A percentile compares a stretch with the other conserved stretches of the same genome.
Evolutionary conservation across 2,329 filamentous ascomycete genomes (phyloP).

Genomic region (Trichoderma sp.): DNA sequence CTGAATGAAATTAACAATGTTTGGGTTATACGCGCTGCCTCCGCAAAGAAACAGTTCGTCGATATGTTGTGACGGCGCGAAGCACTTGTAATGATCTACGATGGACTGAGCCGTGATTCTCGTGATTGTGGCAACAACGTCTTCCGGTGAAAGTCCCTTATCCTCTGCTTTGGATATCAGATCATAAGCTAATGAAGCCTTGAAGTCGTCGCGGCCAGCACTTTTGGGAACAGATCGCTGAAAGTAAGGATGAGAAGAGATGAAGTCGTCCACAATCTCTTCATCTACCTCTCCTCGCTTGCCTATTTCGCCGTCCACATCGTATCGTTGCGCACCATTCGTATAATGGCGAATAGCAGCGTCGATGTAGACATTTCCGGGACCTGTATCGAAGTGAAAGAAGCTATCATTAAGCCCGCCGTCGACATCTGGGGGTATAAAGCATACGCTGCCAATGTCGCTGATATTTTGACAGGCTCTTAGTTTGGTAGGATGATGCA

Average conservation of each 20-base stretch:
- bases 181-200: constrained; percentile 50
- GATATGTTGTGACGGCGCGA: constrained; percentile 31
- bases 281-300: constrained; percentile 46
- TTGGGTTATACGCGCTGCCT: constrained; percentile 60
- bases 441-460: constrained; percentile 57
- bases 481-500: constrained; percentile 54
- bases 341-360: constrained; percentile 35
- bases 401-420: constrained; percentile 10
- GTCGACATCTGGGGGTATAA: constrained; percentile 44
- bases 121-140: constrained; percentile 55
- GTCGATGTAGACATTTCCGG: constrained; percentile 46
- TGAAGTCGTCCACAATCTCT: constrained; percentile 49
- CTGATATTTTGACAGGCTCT: constrained; percentile 58
- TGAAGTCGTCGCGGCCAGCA: constrained; percentile 56
- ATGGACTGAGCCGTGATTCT: constrained; percentile 47
- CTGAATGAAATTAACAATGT: constrained; percentile 59
- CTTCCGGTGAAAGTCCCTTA: constrained; percentile 46
- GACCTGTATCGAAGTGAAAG: constrained; percentile 52
- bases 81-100: constrained; percentile 31
- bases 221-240: constrained; percentile 48
- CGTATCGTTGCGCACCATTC: constrained; percentile 53
- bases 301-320: constrained; percentile 51
- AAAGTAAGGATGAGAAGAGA: constrained; percentile 48
- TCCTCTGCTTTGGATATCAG: constrained; percentile 47
- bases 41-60: constrained; percentile 65